These are phyloP conservation scores for Copromyces sp. DNA, from an alignment of 495 filamentous ascomycete genomes.

Conservation along the genomic window DNA sequence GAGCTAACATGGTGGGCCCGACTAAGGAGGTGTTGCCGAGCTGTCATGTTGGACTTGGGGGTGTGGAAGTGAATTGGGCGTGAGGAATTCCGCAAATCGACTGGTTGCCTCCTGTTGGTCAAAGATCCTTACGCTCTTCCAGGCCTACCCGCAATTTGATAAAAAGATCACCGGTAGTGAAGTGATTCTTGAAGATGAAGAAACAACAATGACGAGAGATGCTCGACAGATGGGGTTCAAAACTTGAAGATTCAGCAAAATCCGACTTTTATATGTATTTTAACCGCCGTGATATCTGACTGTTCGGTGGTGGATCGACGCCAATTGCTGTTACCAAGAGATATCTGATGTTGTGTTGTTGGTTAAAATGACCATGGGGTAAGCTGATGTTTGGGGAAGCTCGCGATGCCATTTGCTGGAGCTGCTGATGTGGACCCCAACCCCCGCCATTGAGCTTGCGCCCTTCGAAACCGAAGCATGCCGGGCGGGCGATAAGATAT, in stretches of 20 bases:
- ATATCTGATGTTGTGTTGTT: not conserved
- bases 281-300: not conserved
- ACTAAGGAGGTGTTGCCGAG: not conserved
- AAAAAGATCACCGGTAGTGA: not conserved
- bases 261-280: not conserved
- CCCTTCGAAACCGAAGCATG: not conserved
- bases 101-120: not conserved
- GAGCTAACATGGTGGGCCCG: not conserved
- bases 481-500: not conserved
- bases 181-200: not conserved
- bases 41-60: not conserved
- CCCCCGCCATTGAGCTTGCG: not conserved
- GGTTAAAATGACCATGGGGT: not conserved
- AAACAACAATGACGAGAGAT: not conserved
- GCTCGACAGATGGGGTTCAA: not conserved
- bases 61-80: not conserved
- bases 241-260: not conserved
- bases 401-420: not conserved
- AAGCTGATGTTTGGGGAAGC: not conserved
- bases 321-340: not conserved
- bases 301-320: not conserved
- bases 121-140: not conserved
- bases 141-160: not conserved
- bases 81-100: not conserved
- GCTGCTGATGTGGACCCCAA: not conserved